Conservation (phyloP, 345 rosid genomes). For the Arabis hirsuta region DNA sequence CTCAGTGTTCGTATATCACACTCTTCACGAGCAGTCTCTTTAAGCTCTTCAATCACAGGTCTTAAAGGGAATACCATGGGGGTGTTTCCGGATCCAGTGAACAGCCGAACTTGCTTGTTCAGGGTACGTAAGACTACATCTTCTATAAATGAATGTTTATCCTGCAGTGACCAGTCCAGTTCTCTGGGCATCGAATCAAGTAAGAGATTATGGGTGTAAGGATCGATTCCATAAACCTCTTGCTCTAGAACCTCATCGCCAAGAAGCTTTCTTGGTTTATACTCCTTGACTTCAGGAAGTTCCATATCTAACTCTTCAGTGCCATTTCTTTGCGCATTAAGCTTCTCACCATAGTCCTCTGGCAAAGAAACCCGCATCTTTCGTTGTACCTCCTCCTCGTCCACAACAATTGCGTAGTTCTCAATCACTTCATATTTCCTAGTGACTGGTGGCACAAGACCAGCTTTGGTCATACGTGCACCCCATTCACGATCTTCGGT, state of each 20-base stretch:
- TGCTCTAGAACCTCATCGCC: slow-evolving; percentile 95
- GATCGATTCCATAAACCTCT: slow-evolving; percentile 99
- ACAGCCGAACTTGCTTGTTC: slow-evolving; percentile 83
- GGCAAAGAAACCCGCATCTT: slow-evolving; percentile 95
- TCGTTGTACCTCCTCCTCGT: slow-evolving; percentile 83
- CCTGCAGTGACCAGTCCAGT: slow-evolving; percentile 72
- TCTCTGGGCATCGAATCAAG: slow-evolving; percentile 99
- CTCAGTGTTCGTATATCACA: slow-evolving; percentile 65
- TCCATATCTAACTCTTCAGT: slow-evolving; percentile 97
- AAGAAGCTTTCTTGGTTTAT: slow-evolving; percentile 86
- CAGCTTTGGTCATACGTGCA: slow-evolving; percentile 98
- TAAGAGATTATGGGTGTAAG: slow-evolving; percentile 92
- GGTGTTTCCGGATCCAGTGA: slow-evolving; percentile 88
- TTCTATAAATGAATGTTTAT: slow-evolving; percentile 86
- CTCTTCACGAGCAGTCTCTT: slow-evolving; percentile 66
- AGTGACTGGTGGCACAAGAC: slow-evolving; percentile 99
- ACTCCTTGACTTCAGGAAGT: slow-evolving; percentile 99
- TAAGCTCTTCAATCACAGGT: slow-evolving; percentile 88
- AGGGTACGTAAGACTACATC: slow-evolving; percentile 80
- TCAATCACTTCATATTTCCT: slow-evolving; percentile 96
- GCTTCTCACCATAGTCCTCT: slow-evolving; percentile 95
- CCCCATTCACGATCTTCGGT: slow-evolving; percentile 99
- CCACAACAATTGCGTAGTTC: slow-evolving; percentile 77
- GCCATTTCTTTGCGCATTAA: slow-evolving; percentile 84
- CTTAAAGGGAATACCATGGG: slow-evolving; percentile 84